These are phyloP conservation scores for Myriosclerotinia curreyana DNA, from an alignment of 2,329 filamentous ascomycete genomes.

Conservation along the genomic window DNA sequence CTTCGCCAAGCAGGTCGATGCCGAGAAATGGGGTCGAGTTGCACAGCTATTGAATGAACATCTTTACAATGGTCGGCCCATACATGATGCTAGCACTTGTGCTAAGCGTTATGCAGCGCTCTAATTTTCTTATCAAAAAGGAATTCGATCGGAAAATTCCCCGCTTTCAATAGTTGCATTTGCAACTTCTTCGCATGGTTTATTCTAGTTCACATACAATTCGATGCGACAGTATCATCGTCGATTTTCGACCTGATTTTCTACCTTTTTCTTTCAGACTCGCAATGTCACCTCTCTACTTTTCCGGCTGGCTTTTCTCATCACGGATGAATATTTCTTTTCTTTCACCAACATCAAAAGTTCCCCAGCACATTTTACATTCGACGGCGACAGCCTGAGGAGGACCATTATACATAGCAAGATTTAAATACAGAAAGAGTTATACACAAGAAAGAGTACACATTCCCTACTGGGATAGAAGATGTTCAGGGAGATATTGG, in stretches of 20 bases:
- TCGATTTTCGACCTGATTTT: background rate
- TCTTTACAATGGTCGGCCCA: background rate
- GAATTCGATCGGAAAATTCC: background rate
- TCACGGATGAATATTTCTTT: background rate
- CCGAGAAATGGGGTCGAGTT: slow-evolving; percentile 31
- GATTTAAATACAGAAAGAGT: slow-evolving; percentile 6
- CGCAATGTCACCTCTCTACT: background rate
- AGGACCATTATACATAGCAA: slow-evolving; percentile 4
- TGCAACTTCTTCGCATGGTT: background rate
- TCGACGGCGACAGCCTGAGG: background rate
- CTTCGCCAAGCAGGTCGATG: slow-evolving; percentile 26
- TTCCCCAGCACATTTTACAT: background rate
- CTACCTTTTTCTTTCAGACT: background rate
- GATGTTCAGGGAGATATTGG: background rate
- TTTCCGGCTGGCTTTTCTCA: background rate
- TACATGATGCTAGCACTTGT: slow-evolving; percentile 15
- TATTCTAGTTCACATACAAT: background rate
- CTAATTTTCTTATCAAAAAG: background rate
- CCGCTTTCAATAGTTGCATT: background rate
- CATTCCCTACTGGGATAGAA: background rate
- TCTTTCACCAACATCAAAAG: background rate
- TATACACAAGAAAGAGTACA: slow-evolving; percentile 7
- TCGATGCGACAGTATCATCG: too few species aligned
- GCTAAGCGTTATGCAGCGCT: slow-evolving; percentile 19
- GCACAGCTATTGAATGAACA: slow-evolving; percentile 22